Evolutionary conservation across 2,329 filamentous ascomycete species (phyloP), one percentile per base, ranked within the genome.

Genomic region (Hymenoscyphus occultus): DNA sequence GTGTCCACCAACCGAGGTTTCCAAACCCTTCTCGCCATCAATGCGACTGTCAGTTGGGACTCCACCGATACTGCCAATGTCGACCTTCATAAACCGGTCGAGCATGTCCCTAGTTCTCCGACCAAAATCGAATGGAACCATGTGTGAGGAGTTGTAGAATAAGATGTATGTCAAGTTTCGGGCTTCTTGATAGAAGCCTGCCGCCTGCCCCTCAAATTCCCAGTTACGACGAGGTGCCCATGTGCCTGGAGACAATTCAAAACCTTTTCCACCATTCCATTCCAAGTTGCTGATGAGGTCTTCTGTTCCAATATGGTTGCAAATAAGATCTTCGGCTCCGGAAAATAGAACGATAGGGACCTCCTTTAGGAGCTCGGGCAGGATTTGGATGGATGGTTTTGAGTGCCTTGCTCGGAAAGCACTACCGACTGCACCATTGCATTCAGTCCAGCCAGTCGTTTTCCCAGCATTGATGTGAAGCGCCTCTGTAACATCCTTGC

Each of bases 271-370:
- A 61, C 90, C 93, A 71, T 93, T 95, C 92, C 93, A 99, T 70
- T 89, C 81, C 86, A 99, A 88, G 74, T 92, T 93, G 76, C 90
- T 87, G 74, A 99, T 97, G 71, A 99, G 78, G 35, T 90, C 86
- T 76, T 99, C 95, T 0, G 95, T 99, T 65, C 95, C 95, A 39
- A 97, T 80, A 75, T 99, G 93, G 77, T 99, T 99, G 84, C 95
- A 99, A 72, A 99, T 98, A 31, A 98, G 81, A 76, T 99, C 95
- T 73, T 96, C 88, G 67, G 93, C 91, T 61, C 95, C 95, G 2
- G 93, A 97, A 80, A 98, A 99, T 22, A 99, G 85, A 1, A 97
- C 80, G 51, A 96, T 84, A 1, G 90, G 89, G 10, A 98, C 79
- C 64, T 95, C 83, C 69, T 89, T 83, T 10, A 99, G 82, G 19